phyloP scores from a whole-genome alignment of 371 early-diverging fungal genomes.

The Mucor sp. region DNA sequence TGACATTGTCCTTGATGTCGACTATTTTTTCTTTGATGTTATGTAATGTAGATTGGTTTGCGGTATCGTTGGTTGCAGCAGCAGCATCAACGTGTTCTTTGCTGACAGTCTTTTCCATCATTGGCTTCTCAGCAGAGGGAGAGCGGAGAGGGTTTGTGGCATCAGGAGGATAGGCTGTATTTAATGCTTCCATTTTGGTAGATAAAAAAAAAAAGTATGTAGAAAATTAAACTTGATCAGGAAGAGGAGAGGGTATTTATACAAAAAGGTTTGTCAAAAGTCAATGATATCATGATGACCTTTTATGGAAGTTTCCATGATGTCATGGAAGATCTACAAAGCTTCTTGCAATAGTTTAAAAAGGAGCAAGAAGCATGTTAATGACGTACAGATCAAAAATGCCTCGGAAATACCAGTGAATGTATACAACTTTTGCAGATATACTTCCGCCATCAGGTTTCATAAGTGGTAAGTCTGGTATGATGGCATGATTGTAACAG shows the following conservation, averaged over 20 bases:
- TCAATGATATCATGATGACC: not conserved
- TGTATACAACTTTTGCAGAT: not conserved
- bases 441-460: not conserved
- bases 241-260: not conserved
- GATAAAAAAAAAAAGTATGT: not conserved
- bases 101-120: not conserved
- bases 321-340: not conserved
- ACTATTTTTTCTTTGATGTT: constrained; percentile 16
- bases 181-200: not conserved
- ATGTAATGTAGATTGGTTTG: not conserved
- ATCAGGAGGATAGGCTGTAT: constrained; percentile 1
- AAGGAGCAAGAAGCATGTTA: not conserved
- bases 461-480: too few relatives aligned
- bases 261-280: not conserved
- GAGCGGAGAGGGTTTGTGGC: not conserved
- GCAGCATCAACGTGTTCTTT: not conserved
- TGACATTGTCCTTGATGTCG: constrained; percentile 27
- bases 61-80: not conserved
- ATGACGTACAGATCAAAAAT: not conserved
- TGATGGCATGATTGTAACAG: too few relatives aligned
- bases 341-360: not conserved
- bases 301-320: not conserved
- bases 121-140: not conserved
- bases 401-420: not conserved
- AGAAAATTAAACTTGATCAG: not conserved